Conservation (phyloP, 1,284 basidiomycete species). For the Tausonia pullulans region DNA sequence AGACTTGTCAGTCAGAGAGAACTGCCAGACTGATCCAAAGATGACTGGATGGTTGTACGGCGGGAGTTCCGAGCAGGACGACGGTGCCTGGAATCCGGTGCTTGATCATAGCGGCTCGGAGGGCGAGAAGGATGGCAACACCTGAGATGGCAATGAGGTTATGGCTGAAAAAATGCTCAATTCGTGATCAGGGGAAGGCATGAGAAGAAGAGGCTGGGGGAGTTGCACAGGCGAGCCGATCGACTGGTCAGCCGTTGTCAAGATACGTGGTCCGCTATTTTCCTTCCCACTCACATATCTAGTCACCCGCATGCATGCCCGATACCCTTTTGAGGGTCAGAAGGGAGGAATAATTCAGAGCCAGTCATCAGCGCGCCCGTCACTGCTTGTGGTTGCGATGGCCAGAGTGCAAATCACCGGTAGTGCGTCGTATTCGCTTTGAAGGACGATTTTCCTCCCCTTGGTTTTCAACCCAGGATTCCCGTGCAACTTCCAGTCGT, state of each 20-base stretch:
- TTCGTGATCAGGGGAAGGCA: slow-evolving; percentile 1
- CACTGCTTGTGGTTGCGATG: slow-evolving; percentile 52
- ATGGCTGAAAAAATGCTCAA: slow-evolving; percentile 36
- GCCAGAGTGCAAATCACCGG: slow-evolving; percentile 36
- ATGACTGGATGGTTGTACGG: slow-evolving; percentile 54
- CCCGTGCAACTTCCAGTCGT: no score
- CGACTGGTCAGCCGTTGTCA: background rate
- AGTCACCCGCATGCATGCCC: slow-evolving; percentile 60
- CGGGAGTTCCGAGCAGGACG: slow-evolving; percentile 73
- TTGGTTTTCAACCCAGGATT: slow-evolving; percentile 27
- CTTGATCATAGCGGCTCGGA: slow-evolving; percentile 54
- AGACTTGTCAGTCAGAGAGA: background rate
- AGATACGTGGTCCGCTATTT: background rate
- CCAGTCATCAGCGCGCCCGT: slow-evolving; percentile 43
- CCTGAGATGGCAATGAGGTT: slow-evolving; percentile 75
- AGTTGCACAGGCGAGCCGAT: background rate
- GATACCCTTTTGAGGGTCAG: slow-evolving; percentile 34
- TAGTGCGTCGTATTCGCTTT: slow-evolving; percentile 48
- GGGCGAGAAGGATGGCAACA: slow-evolving; percentile 59
- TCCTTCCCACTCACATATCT: background rate
- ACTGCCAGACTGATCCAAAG: slow-evolving; percentile 69
- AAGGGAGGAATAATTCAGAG: background rate
- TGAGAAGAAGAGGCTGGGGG: background rate
- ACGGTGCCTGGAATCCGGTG: slow-evolving; percentile 58
- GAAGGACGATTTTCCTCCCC: slow-evolving; percentile 54